phyloP scores from a whole-genome alignment of 1,284 basidiomycete species.

The Boletus semigastroideus region DNA sequence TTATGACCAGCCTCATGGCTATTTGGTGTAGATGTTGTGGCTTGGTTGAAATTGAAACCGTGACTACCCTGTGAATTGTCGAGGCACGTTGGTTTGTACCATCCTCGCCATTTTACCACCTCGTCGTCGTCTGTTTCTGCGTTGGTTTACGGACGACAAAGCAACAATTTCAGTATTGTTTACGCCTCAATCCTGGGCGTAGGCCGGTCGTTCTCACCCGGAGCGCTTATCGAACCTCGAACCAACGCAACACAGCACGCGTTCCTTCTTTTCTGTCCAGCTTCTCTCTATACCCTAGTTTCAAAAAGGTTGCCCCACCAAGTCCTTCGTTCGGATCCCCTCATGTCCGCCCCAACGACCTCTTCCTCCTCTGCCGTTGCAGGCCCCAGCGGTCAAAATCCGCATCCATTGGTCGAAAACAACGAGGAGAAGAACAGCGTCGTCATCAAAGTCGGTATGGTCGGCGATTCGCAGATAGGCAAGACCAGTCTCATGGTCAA shows the following conservation, averaged over 20 bases:
- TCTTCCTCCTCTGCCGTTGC: conserved; percentile 46
- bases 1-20: background rate
- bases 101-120: conserved; percentile 7
- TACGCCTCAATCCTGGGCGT: conserved; percentile 33
- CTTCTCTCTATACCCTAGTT: conserved; percentile 31
- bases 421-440: conserved; percentile 86
- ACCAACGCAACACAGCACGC: conserved; percentile 41
- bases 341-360: conserved; percentile 49
- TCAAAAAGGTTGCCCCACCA: conserved; percentile 17
- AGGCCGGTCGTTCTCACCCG: conserved; percentile 33
- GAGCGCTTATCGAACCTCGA: conserved; percentile 36
- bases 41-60: conserved; percentile 17
- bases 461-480: conserved; percentile 98
- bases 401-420: conserved; percentile 54
- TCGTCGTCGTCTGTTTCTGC: conserved; percentile 23
- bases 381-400: conserved; percentile 51
- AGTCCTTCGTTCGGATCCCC: conserved; percentile 17
- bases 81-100: conserved; percentile 21
- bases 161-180: conserved; percentile 29
- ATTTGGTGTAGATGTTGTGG: no score
- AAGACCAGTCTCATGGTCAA: conserved; percentile 99
- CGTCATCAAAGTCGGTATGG: conserved; percentile 98
- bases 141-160: conserved; percentile 37
- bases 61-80: conserved; percentile 28
- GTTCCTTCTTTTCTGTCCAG: conserved; percentile 43